Evolutionary conservation across 225 moss, liverwort and hornwort genomes (phyloP).

Genomic region (Sphagnum contortum): DNA sequence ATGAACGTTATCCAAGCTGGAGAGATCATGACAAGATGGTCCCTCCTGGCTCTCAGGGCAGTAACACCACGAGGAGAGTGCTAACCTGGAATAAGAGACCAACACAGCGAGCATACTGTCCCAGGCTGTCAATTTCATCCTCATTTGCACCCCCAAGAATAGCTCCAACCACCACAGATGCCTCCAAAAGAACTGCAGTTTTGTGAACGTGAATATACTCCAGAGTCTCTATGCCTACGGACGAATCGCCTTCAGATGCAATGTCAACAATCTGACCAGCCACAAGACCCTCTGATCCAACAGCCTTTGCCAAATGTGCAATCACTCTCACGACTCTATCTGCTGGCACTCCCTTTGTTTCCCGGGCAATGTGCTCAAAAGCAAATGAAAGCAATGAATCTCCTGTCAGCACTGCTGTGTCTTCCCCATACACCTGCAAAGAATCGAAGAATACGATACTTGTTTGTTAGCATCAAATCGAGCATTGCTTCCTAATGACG

Average conservation of each 20-base stretch:
- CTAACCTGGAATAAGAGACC: conserved; percentile 32
- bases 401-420: conserved; percentile 28
- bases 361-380: conserved; percentile 29
- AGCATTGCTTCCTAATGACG: no score
- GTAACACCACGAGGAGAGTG: no score
- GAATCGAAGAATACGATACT: no score
- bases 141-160: conserved; percentile 26
- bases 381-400: conserved; percentile 34
- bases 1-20: no score
- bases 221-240: conserved; percentile 14
- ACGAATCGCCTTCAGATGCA: conserved; percentile 17
- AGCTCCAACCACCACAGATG: conserved; percentile 29
- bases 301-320: conserved; percentile 26
- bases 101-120: conserved; percentile 19
- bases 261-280: conserved; percentile 38
- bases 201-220: conserved; percentile 40
- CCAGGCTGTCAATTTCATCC: conserved; percentile 23
- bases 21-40: no score
- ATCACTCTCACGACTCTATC: conserved; percentile 24
- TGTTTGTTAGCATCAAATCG: no score
- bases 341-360: conserved; percentile 18
- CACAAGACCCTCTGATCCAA: conserved; percentile 28
- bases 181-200: conserved; percentile 24
- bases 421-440: conserved; percentile 13
- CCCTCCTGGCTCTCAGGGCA: no score